Conservation (phyloP, 2,329 filamentous ascomycete species). For the Lachnellula arida region DNA sequence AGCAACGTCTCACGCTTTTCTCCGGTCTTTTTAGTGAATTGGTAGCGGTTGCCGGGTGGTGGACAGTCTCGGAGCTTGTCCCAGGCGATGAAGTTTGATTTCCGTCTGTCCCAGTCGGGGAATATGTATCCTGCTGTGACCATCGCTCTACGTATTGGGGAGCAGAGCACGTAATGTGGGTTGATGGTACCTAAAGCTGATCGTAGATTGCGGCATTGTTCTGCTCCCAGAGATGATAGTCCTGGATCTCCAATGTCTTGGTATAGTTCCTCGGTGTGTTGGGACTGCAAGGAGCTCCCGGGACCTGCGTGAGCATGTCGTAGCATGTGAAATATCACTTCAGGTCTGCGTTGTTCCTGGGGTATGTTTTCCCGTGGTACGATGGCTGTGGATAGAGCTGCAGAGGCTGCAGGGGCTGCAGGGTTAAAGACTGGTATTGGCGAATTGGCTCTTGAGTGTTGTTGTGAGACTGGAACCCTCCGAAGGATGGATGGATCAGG, state of each 20-base stretch:
- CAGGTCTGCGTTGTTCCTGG: neutral
- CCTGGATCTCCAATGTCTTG: conserved; percentile 5
- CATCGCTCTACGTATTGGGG: neutral
- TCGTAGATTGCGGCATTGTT: neutral
- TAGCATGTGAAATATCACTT: conserved; percentile 5
- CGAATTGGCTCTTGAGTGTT: neutral
- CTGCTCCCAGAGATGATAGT: neutral
- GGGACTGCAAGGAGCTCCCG: neutral
- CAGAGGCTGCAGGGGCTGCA: neutral
- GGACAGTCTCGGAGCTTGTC: neutral
- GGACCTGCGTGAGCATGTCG: conserved; percentile 7
- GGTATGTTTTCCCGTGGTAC: no score
- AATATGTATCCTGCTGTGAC: neutral
- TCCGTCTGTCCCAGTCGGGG: neutral
- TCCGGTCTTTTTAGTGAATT: neutral
- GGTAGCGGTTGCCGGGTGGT: neutral
- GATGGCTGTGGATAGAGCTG: no score
- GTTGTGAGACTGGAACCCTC: neutral
- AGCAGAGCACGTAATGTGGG: conserved; percentile 4
- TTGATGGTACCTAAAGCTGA: conserved; percentile 37
- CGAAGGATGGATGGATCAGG: neutral
- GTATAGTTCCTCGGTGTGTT: neutral
- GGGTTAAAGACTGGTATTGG: neutral
- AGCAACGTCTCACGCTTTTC: neutral
- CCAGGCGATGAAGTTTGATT: neutral